phyloP scores from a whole-genome alignment of 2,329 filamentous ascomycete genomes.

The Ceratocystiopsis minuta region DNA sequence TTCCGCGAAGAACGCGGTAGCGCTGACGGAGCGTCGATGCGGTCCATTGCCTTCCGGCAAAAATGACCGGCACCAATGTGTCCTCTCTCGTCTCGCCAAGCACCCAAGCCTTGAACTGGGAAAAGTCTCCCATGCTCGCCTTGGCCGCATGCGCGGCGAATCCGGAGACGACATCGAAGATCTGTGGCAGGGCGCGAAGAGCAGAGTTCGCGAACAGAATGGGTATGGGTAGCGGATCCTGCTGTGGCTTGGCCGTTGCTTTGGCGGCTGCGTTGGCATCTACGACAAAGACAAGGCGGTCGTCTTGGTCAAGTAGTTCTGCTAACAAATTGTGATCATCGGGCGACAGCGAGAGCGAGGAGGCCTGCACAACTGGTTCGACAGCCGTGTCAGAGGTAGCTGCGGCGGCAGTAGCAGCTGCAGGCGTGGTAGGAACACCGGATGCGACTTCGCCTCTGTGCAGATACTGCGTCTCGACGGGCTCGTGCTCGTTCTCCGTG shows the following conservation, averaged over 20 bases:
- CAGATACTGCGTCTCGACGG: constrained; percentile 35
- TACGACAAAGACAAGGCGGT: constrained; percentile 58
- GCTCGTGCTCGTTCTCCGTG: constrained; percentile 16
- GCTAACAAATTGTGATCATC: constrained; percentile 44
- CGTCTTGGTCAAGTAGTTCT: constrained; percentile 60
- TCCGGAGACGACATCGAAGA: constrained; percentile 23
- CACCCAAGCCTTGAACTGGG: background rate
- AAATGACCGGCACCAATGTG: constrained; percentile 17
- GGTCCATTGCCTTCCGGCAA: constrained; percentile 51
- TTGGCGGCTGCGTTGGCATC: constrained; percentile 43
- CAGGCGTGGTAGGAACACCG: too few species aligned
- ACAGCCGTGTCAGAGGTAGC: background rate
- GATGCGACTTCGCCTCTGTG: constrained; percentile 32
- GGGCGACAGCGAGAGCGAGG: constrained; percentile 21
- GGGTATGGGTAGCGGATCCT: constrained; percentile 38
- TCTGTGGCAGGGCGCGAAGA: constrained; percentile 35
- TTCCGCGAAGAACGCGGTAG: constrained; percentile 43
- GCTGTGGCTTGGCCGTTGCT: constrained; percentile 32
- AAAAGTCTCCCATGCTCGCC: too few species aligned
- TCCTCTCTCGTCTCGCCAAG: too few species aligned
- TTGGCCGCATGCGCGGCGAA: too few species aligned
- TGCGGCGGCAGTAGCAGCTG: background rate
- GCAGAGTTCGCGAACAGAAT: constrained; percentile 53
- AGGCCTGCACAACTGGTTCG: background rate
- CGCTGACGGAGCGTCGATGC: constrained; percentile 50